Percentiles rank a stretch among this genome's conserved stretches.
Evolutionary conservation across 2,329 filamentous ascomycete species (phyloP).

Genomic region (Pestalotiopsis sp.): DNA sequence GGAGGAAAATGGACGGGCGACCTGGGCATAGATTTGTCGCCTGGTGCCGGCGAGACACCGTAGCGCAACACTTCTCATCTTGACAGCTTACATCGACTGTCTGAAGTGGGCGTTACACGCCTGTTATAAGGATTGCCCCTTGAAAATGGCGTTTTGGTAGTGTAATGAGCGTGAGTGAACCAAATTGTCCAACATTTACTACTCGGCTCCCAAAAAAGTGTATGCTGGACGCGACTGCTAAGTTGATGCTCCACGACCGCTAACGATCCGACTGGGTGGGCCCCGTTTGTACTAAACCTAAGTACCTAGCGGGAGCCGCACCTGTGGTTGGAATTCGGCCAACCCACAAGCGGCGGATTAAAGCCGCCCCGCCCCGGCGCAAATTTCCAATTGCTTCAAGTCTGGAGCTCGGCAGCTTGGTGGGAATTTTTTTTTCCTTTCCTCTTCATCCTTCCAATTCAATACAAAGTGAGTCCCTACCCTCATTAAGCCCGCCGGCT

Average conservation of each 20-base stretch:
- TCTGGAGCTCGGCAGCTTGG: conserved; percentile 25
- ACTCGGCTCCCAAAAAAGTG: not conserved
- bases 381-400: conserved; percentile 27
- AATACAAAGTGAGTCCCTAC: conserved; percentile 81
- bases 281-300: too few relatives aligned
- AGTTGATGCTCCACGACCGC: not conserved
- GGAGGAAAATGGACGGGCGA: not conserved
- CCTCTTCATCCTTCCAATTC: conserved; percentile 98
- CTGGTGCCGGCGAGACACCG: conserved; percentile 10
- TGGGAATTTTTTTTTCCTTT: conserved; percentile 42
- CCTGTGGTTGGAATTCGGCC: not conserved
- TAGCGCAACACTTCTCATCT: not conserved
- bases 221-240: not conserved
- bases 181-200: not conserved
- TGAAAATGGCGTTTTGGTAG: not conserved
- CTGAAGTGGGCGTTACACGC: not conserved
- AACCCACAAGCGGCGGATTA: conserved; percentile 32
- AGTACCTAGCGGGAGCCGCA: not conserved
- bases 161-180: not conserved
- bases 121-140: not conserved
- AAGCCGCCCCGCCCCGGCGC: conserved; percentile 27
- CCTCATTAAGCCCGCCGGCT: not conserved
- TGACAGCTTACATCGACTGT: not conserved
- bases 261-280: not conserved
- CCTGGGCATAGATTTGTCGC: conserved; percentile 11